Percentiles rank a stretch among this genome's conserved stretches.
Evolutionary conservation across 1,284 basidiomycete genomes (phyloP).

Genomic region (Pyrrhoderma lamaoense): DNA sequence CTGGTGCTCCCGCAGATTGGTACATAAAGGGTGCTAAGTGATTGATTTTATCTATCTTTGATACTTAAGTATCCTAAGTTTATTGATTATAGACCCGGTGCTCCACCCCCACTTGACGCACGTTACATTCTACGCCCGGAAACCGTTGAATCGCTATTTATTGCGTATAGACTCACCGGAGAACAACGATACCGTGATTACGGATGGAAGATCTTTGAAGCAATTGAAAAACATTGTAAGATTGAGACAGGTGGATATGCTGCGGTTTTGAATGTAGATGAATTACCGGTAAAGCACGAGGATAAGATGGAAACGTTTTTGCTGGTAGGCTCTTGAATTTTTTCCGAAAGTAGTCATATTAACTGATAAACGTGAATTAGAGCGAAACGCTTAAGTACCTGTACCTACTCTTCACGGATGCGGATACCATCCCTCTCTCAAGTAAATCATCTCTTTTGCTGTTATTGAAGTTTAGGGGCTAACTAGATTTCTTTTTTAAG

Average conservation of each 20-base stretch:
- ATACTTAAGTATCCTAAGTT: neutral
- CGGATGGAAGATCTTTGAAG: constrained; percentile 88
- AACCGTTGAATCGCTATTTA: constrained; percentile 89
- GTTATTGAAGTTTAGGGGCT: neutral
- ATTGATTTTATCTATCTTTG: constrained; percentile 18
- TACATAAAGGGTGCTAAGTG: constrained; percentile 77
- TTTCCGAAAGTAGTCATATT: neutral
- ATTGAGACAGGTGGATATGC: constrained; percentile 78
- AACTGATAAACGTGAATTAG: constrained; percentile 29
- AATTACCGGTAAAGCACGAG: constrained; percentile 55
- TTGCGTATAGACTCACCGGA: constrained; percentile 82
- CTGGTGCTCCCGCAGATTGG: constrained; percentile 57
- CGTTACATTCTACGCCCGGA: constrained; percentile 91
- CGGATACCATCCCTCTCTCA: constrained; percentile 61
- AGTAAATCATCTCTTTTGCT: constrained; percentile 40
- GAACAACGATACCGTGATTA: constrained; percentile 74
- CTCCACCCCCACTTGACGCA: constrained; percentile 63
- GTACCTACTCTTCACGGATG: constrained; percentile 82
- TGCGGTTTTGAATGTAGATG: constrained; percentile 78
- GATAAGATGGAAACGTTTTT: constrained; percentile 97
- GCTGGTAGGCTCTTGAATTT: constrained; percentile 44
- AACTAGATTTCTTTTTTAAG: constrained; percentile 31
- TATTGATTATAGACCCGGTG: constrained; percentile 35
- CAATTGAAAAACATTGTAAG: constrained; percentile 80
- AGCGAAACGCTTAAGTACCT: constrained; percentile 95